Evolutionary conservation across 805 yeast species (phyloP).

Genomic region (Metschnikowia cerradonensis): DNA sequence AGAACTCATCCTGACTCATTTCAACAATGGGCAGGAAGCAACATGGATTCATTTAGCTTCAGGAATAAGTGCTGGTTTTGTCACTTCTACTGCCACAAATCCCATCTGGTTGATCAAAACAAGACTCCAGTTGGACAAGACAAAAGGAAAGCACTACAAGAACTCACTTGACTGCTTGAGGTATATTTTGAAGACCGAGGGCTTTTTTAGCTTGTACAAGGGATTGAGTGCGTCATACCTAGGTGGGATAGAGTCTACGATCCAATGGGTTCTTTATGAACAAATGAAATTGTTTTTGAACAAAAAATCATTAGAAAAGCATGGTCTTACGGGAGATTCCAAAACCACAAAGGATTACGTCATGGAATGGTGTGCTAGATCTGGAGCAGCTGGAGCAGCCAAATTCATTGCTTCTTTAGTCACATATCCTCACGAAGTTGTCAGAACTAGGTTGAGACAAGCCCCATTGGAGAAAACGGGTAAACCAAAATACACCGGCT

Average conservation of each 20-base stretch:
- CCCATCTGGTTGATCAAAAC: conserved; percentile 98
- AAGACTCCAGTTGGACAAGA: conserved; percentile 84
- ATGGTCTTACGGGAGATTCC: conserved; percentile 25
- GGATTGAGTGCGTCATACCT: conserved; percentile 94
- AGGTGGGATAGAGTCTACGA: conserved; percentile 87
- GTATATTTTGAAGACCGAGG: conserved; percentile 71
- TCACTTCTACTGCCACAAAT: conserved; percentile 92
- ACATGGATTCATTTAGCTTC: conserved; percentile 82
- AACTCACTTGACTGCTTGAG: conserved; percentile 82
- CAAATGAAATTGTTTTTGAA: conserved; percentile 77
- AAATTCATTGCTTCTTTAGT: conserved; percentile 87
- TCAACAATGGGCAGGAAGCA: conserved; percentile 72
- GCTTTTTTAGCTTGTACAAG: conserved; percentile 72
- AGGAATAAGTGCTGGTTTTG: conserved; percentile 89
- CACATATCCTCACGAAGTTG: conserved; percentile 97
- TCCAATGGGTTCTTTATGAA: conserved; percentile 96
- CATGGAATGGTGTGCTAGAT: conserved; percentile 89
- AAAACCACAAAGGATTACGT: conserved; percentile 55
- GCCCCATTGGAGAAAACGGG: conserved; percentile 78
- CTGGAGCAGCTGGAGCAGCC: conserved; percentile 97
- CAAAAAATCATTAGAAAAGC: conserved; percentile 41
- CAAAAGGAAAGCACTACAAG: conserved; percentile 60
- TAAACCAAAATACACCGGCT: conserved; percentile 81
- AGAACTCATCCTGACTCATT: conserved; percentile 58
- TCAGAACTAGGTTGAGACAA: conserved; percentile 91